A percentile compares a stretch with the other conserved stretches of the same genome.
Conservation (phyloP, 2,329 filamentous ascomycete species). For the Lasiodiplodia theobromae region DNA sequence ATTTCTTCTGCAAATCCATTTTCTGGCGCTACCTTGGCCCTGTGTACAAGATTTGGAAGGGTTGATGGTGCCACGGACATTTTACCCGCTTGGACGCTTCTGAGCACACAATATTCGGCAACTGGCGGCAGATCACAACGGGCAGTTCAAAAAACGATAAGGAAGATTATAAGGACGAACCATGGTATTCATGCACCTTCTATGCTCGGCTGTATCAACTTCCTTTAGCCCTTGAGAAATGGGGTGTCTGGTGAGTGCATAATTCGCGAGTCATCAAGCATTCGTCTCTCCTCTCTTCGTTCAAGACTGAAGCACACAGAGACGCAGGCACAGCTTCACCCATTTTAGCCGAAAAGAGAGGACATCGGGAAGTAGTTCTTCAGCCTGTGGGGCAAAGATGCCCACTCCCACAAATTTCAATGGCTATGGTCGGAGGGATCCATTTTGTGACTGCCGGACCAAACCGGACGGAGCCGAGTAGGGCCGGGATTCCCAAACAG, state of each 20-base stretch:
- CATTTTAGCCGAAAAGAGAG: background rate
- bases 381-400: background rate
- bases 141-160: background rate
- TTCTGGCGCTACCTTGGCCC: background rate
- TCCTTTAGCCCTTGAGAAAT: background rate
- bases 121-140: background rate
- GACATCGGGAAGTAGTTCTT: background rate
- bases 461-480: background rate
- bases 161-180: background rate
- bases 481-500: background rate
- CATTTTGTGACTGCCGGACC: background rate
- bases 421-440: background rate
- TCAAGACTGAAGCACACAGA: background rate
- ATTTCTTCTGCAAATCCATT: background rate
- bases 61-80: background rate
- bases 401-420: background rate
- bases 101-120: background rate
- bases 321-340: slow-evolving; percentile 6
- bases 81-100: background rate
- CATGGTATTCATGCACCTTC: background rate
- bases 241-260: slow-evolving; percentile 5
- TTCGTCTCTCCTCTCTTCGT: background rate
- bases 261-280: slow-evolving; percentile 11
- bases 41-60: background rate
- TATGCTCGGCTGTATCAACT: background rate